Base-by-base conservation (phyloP, 1,139 yeast species). In the Candida mesenterica region DNA sequence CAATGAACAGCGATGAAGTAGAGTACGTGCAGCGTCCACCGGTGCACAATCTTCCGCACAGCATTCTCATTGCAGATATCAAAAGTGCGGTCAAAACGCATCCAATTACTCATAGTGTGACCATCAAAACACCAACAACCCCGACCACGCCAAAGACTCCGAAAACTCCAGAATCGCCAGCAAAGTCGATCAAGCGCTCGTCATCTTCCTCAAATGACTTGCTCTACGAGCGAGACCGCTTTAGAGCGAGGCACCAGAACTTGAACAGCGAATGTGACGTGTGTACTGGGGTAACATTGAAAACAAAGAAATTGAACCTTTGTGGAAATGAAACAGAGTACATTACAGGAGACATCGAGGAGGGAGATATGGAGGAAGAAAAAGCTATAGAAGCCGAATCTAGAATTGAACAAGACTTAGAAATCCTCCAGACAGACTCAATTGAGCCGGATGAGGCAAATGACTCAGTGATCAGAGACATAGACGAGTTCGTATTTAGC, bases 181-280 rank as follows among this genome's bases (percentile, higher is more conserved):
- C 10, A 13, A 25, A 25, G 15, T 34, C 47, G 10, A 37, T 55
- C 26, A 71, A 71, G 43, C 46, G 77, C 22, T 60, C 74, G 1
- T 61, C 68, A 1, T 68, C 74, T 3, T 48, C 69, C 5, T 69
- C 75, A 8, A 68, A 68, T 41, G 76, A 69, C 44, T 51, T 60
- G 25, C 29, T 63, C 9, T 65, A 65, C 45, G 75, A 70, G 44
- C 48, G 76, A 30, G 76, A 69, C 41, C 49, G 75, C 28, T 69
- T 69, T 40, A 49, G 71, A 32, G 73, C 75, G 5, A 48, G 75
- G 23, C 50, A 66, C 18, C 64, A 60, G 34, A 59, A 61, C 26
- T 57, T 69, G 44, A 69, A 69, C 42, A 36, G 40, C 4, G 34
- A 33, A 6, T 66, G 72, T 46, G 72, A 63, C 30, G 65, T 64